Conservation (phyloP, 768 basidiomycete species). For the Leucogyrophana mollusca region DNA sequence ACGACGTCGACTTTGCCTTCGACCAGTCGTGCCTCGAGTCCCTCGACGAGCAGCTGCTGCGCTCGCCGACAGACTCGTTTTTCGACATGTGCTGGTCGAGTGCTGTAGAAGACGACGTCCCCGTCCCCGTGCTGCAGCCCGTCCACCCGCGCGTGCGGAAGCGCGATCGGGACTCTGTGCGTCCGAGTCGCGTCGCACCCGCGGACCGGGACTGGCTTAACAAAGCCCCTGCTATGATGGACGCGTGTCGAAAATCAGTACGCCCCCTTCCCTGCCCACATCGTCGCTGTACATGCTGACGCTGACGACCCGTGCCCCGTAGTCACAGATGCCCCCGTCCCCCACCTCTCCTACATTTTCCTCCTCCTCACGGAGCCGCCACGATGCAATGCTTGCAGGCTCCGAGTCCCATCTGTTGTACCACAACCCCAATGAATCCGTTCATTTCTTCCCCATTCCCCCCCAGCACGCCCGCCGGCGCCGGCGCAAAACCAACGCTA, state of each 20-base stretch:
- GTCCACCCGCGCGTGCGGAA: neutral
- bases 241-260: constrained; percentile 12
- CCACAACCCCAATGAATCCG: constrained; percentile 16
- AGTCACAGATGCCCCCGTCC: constrained; percentile 7
- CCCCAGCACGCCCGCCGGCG: constrained; percentile 5
- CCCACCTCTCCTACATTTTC: constrained; percentile 2
- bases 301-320: neutral
- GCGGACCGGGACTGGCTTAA: constrained; percentile 10
- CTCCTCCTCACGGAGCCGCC: constrained; percentile 5
- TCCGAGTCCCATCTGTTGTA: constrained; percentile 14
- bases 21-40: constrained; percentile 34
- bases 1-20: constrained; percentile 30
- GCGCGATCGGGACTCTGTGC: neutral
- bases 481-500: constrained; percentile 7
- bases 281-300: neutral
- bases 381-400: constrained; percentile 7
- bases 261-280: too few relatives aligned
- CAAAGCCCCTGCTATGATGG: constrained; percentile 16
- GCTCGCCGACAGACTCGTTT: constrained; percentile 37
- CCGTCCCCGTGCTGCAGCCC: neutral
- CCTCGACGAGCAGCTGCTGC: constrained; percentile 40
- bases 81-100: constrained; percentile 39
- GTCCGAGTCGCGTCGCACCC: constrained; percentile 5
- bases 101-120: constrained; percentile 29
- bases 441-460: constrained; percentile 12